Evolutionary conservation across 768 basidiomycete species (phyloP).

Genomic region (Leccinum sublutescens): DNA sequence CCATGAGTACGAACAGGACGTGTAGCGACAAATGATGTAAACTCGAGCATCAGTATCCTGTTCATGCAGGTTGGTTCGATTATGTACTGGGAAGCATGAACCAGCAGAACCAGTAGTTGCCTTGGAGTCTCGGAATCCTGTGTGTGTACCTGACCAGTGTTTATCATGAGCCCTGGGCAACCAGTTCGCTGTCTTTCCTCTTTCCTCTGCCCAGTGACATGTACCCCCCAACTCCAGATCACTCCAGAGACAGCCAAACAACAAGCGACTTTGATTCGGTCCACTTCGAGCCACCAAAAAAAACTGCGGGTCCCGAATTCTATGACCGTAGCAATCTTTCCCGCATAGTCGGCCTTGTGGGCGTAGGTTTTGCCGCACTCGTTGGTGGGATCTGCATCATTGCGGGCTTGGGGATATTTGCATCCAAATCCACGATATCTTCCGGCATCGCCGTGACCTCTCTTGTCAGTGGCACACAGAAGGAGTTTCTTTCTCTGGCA

Average conservation of each 20-base stretch:
- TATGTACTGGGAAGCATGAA: too few relatives aligned
- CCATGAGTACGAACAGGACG: too few relatives aligned
- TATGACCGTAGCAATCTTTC: conserved; percentile 28
- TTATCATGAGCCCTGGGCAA: not conserved
- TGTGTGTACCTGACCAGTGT: too few relatives aligned
- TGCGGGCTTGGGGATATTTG: conserved; percentile 24
- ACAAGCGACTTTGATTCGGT: conserved; percentile 21
- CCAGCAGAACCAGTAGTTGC: too few relatives aligned
- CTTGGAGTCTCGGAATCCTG: too few relatives aligned
- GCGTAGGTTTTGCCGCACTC: conserved; percentile 22
- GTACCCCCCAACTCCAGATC: not conserved
- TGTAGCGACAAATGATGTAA: too few relatives aligned
- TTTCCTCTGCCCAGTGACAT: conserved; percentile 5
- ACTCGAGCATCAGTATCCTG: too few relatives aligned
- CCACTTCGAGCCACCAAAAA: conserved; percentile 16
- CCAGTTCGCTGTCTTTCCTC: not conserved
- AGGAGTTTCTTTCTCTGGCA: conserved; percentile 22
- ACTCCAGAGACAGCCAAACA: conserved; percentile 8
- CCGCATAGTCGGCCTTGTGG: conserved; percentile 25
- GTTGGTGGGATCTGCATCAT: conserved; percentile 26
- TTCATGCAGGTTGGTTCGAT: too few relatives aligned
- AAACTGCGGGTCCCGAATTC: conserved; percentile 24
- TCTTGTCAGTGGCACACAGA: conserved; percentile 11
- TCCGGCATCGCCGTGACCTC: conserved; percentile 24
- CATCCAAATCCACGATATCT: conserved; percentile 22